A percentile compares a stretch with the other conserved stretches of the same genome.
These are phyloP conservation scores for Collybia sordida DNA, from an alignment of 768 basidiomycete genomes.

Conservation along the genomic window DNA sequence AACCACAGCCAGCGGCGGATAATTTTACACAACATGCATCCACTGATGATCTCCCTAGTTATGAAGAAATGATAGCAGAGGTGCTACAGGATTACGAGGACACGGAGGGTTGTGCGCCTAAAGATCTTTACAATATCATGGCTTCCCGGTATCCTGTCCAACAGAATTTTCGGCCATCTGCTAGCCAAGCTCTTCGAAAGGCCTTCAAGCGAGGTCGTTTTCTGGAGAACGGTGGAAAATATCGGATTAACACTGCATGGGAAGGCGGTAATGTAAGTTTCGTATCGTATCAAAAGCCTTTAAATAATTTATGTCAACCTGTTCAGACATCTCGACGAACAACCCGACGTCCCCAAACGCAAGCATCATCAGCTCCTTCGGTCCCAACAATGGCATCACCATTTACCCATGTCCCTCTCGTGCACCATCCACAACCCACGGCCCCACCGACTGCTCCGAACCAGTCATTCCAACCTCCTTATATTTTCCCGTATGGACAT, in stretches of 20 bases:
- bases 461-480: conserved; percentile 1
- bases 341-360: conserved; percentile 77
- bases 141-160: conserved; percentile 77
- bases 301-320: background rate
- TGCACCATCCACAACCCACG: conserved; percentile 34
- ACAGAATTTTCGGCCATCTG: conserved; percentile 87
- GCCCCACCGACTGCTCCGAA: conserved; percentile 5
- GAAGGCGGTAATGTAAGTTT: conserved; percentile 76
- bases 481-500: conserved; percentile 9
- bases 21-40: conserved; percentile 20
- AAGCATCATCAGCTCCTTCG: conserved; percentile 27
- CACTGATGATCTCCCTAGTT: conserved; percentile 70
- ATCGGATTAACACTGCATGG: conserved; percentile 74
- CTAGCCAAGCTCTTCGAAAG: conserved; percentile 87
- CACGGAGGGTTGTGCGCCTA: conserved; percentile 79
- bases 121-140: conserved; percentile 84
- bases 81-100: conserved; percentile 67
- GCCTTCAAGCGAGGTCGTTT: conserved; percentile 81
- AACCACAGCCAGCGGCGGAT: conserved; percentile 20
- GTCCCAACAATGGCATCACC: conserved; percentile 42
- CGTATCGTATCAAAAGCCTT: background rate
- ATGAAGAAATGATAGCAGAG: conserved; percentile 91
- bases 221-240: conserved; percentile 74
- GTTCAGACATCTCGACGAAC: conserved; percentile 70
- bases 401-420: conserved; percentile 58